Base-by-base conservation (phyloP, 2,329 filamentous ascomycete species). In the Fusarium nurragi region DNA sequence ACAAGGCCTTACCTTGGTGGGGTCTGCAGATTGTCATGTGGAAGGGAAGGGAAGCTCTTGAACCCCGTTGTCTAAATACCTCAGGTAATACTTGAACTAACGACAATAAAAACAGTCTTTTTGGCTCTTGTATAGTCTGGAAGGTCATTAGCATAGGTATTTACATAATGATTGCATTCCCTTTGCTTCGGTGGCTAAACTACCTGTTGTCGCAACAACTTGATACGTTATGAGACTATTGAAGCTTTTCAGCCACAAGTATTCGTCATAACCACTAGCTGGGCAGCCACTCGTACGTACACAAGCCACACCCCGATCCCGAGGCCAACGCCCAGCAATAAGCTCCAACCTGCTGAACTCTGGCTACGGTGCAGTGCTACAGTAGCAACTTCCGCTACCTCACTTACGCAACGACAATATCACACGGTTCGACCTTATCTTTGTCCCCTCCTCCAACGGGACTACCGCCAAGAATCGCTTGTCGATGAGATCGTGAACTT, bases 261-360 rank as follows among this genome's bases (percentile, higher is more conserved):
- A 34, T 18, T 66, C 62, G 62, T 65, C 63, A 65, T 65, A 26
- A 34, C 9, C 32, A 28, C 32, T 30, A 13, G 34, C 26, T 23
- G 6, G 16, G 41, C 13, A 45, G 54, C 53, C 60, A 54, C 46
- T 39, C 14, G 21, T 21, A 36, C 32, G 10, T n/a, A 53, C 16
- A 26, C 16, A 26, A 62, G 57, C 64, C 57, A 58, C 54, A n/a
- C 22, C 47, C 38, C 44, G 34, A 53, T 52, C 66, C 45, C n/a
- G 57, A 51, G 52, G 49, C 45, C 63, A 61, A 50, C 57, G 54
- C 46, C 61, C 60, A 64, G 59, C 48, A 64, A 53, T 55, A 63
- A 66, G 63, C 63, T 66, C 48, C 25, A 46, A 34, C 32, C 32
- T 34, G 32, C 16, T 34, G 16, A 34, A 34, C 48, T 47, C 32